Evolutionary conservation across 257 asterid species (phyloP).

Genomic region (Rehmannia glutinosa): DNA sequence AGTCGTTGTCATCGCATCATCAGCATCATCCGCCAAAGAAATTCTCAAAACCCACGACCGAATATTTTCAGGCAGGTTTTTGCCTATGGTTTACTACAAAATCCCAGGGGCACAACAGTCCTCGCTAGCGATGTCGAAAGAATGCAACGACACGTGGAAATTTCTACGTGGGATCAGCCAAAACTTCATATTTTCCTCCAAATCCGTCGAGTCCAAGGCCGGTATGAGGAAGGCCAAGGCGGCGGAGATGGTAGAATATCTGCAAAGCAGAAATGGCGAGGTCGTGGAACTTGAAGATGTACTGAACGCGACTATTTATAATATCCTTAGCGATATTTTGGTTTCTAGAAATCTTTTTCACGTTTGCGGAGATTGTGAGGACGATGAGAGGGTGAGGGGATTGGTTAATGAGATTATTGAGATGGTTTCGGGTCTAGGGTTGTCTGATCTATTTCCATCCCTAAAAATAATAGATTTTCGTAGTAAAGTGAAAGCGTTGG

Average conservation of each 20-base stretch:
- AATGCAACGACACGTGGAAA: conserved; percentile 2
- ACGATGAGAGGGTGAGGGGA: background rate
- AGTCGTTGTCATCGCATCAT: conserved; percentile 1
- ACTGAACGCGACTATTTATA: conserved; percentile 1
- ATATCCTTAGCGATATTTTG: background rate
- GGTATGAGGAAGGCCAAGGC: background rate
- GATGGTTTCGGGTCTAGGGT: background rate
- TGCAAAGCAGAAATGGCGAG: background rate
- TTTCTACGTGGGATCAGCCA: background rate
- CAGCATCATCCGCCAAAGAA: background rate
- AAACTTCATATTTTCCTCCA: conserved; percentile 9
- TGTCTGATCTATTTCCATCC: conserved; percentile 13
- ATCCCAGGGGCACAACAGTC: background rate
- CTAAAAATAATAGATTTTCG: conserved; percentile 14
- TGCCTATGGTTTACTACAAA: background rate
- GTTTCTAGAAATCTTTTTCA: conserved; percentile 9
- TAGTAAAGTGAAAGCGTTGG: conserved; percentile 8
- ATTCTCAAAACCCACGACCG: background rate
- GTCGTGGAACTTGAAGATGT: conserved; percentile 8
- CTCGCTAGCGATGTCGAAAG: background rate
- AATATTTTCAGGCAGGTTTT: conserved; percentile 9
- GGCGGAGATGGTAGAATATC: background rate
- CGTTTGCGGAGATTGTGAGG: background rate
- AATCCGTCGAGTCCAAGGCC: background rate
- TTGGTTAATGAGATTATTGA: conserved; percentile 1